Base-by-base conservation (phyloP, 192 early-diverging fungal species). In the Borealophlyctis nickersoniae region DNA sequence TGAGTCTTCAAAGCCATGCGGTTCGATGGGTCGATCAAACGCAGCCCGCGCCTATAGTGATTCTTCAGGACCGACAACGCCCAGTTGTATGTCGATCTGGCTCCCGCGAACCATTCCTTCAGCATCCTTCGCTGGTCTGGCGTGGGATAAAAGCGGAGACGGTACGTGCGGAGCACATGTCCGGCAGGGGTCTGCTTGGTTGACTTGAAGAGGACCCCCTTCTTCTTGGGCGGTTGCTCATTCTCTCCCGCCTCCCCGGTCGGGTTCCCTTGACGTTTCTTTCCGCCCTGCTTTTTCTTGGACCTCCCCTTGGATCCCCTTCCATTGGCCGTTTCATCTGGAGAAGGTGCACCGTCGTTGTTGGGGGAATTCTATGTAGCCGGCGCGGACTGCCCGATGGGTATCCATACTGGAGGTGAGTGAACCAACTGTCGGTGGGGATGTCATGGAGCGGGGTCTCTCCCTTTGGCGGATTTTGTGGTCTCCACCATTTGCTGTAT, bases 61-160 rank as follows among this genome's bases (percentile, higher is more conserved):
- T 54, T 54, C 24, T 54, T 54, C 13, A 54, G 9, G 11, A 54
- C 53, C 11, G n/a, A 19, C 24, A 54, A 27, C 9, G 53, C 53
- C 53, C 53, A 54, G 53, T 54, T 54, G 53, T 54, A 54, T 9
- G 53, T 54, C 16, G 45, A 48, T 5, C 59, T 35, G 13, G 19
- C 59, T 19, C 16, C 59, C 4, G 59, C 59, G 29, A 61, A 61
- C 59, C 59, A 61, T 16, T 35, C 50, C 27, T 61, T 61, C 19
- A 61, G 59, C 9, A 61, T 29, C 13, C 11, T 14, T 16, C 30
- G 9, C 27, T 61, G 36, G 22, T 4, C 27, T 35, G 45, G 24
- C 11, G 45, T 22, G 4, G 59, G 59, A 28, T 61, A 61, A 29
- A 61, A 26, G 24, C 59, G 59, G 23, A 61, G 5, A 5, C 16